Evolutionary conservation across 257 asterid genomes (phyloP).

Genomic region (Petunia axillaris): DNA sequence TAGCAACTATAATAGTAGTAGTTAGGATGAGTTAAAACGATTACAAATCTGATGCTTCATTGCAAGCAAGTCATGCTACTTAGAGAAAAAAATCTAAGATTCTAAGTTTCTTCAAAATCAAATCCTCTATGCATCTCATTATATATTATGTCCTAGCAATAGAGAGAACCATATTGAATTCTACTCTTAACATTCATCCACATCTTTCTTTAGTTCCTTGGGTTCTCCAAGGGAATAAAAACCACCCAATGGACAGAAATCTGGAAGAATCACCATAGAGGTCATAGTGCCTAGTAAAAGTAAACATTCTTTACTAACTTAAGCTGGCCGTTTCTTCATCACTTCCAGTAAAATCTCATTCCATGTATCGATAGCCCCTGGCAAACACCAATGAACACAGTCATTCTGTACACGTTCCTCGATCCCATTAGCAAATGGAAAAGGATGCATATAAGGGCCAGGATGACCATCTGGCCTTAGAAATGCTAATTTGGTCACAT

Average conservation of each 20-base stretch:
- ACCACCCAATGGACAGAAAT: neutral
- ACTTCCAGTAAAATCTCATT: conserved; percentile 66
- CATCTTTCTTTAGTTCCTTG: neutral
- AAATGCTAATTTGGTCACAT: conserved; percentile 60
- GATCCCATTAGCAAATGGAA: conserved; percentile 72
- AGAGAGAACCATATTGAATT: neutral
- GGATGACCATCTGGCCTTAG: conserved; percentile 90
- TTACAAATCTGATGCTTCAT: neutral
- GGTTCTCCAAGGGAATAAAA: neutral
- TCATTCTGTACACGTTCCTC: conserved; percentile 63
- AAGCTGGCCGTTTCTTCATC: conserved; percentile 42
- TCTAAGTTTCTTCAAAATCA: conserved; percentile 17
- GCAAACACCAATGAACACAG: conserved; percentile 94
- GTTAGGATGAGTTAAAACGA: neutral
- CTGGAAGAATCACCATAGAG: neutral
- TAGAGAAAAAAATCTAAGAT: neutral
- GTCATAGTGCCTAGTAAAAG: neutral
- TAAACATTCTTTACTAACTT: conserved; percentile 8
- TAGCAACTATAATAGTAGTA: neutral
- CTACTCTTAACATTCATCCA: neutral
- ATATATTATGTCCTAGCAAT: neutral
- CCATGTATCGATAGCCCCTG: conserved; percentile 91
- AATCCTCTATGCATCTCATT: neutral
- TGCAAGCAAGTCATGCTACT: neutral
- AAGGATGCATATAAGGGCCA: conserved; percentile 74